phyloP scores from a whole-genome alignment of 306 rosid species.

The Castanea mollissima region DNA sequence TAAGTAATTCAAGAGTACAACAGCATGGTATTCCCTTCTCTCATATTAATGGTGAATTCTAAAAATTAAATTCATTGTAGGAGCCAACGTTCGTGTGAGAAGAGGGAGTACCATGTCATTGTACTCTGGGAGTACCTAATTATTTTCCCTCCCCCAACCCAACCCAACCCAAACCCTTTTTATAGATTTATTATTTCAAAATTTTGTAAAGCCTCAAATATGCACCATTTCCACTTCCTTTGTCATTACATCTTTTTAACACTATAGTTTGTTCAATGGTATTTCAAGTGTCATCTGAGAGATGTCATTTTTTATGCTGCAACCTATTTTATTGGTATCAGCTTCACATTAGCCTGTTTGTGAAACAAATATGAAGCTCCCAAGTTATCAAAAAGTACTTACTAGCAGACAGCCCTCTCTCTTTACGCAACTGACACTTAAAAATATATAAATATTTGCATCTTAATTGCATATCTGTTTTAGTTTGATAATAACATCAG shows the following conservation, averaged over 20 bases:
- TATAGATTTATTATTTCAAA: neutral
- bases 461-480: neutral
- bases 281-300: neutral
- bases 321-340: neutral
- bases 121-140: no score
- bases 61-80: no score
- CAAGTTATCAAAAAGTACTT: no score
- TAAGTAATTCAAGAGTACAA: no score
- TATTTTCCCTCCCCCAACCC: no score
- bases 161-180: neutral
- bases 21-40: no score
- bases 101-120: no score
- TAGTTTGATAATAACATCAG: slow-evolving; percentile 13
- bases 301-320: slow-evolving; percentile 15
- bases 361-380: no score
- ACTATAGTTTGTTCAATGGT: neutral
- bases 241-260: neutral
- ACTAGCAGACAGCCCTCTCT: no score
- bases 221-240: neutral
- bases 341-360: neutral
- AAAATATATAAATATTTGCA: neutral
- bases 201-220: neutral
- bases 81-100: no score
- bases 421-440: neutral
- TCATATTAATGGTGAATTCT: no score